Percentiles rank a stretch among this genome's conserved stretches.
These are phyloP conservation scores for Phytopythium boreale DNA, from an alignment of 352 stramenopile genomes.

Conservation along the genomic window DNA sequence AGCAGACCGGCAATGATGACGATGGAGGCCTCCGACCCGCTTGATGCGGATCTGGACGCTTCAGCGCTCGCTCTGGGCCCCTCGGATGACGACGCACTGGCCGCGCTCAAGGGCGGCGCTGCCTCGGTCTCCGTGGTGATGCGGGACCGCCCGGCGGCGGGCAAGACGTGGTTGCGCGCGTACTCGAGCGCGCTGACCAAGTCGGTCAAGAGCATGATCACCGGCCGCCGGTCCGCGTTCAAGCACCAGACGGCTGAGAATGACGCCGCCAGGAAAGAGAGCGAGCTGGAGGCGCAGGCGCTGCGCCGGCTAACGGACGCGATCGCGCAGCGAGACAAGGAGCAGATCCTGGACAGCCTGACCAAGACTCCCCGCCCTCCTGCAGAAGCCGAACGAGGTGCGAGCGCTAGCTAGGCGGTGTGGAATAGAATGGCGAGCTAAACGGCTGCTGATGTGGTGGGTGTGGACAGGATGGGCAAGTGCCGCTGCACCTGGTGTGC, in stretches of 20 bases:
- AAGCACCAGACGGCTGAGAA: not conserved
- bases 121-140: not conserved
- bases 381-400: slow-evolving; percentile 30
- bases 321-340: slow-evolving; percentile 40
- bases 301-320: slow-evolving; percentile 26
- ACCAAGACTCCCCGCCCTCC: slow-evolving; percentile 25
- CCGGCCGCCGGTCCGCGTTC: not conserved
- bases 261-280: slow-evolving; percentile 8
- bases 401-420: not conserved
- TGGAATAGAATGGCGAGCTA: not conserved
- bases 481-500: slow-evolving; percentile 58
- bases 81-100: not conserved
- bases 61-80: not conserved
- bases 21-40: slow-evolving; percentile 16
- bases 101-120: not conserved
- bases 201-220: slow-evolving; percentile 60
- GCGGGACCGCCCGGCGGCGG: slow-evolving; percentile 1
- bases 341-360: slow-evolving; percentile 41
- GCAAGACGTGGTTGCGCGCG: slow-evolving; percentile 10
- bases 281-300: slow-evolving; percentile 20
- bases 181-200: slow-evolving; percentile 49
- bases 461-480: slow-evolving; percentile 26
- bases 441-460: not conserved
- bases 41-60: slow-evolving; percentile 4
- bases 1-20: slow-evolving; percentile 15